Base-by-base conservation (phyloP, 2,329 filamentous ascomycete genomes). In the Exophiala sp. region DNA sequence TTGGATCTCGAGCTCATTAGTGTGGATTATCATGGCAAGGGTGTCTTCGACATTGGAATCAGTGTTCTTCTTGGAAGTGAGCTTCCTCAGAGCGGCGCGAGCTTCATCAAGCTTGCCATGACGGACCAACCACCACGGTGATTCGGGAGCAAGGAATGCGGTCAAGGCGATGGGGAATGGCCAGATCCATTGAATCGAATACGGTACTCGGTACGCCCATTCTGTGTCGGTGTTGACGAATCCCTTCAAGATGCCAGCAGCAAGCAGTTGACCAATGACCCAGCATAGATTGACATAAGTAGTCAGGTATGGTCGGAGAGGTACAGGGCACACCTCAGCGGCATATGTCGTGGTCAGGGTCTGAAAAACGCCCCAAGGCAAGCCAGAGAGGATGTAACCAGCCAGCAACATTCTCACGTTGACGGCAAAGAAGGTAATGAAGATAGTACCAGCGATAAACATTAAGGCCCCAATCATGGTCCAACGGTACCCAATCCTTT, bases 51-150 rank as follows among this genome's bases (percentile, higher is more conserved):
- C 56, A 35, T 67, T 63, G 55, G 68, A 68, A 9, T 55, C 47
- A 3, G 62, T 57, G 3, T 64, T 58, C 57, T 62, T 61, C 34
- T 60, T 58, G 2, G 59, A 72, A 5, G 80, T 79, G 52, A 85
- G 60, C 54, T 72, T 67, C 50, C 66, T 60, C 34, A 74, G 62
- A 6, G 71, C 63, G 44, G 67, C 69, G 58, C 76, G 78, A 35
- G 77, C 77, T 44, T 78, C 71, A n/a, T 75, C 69, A 1, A 71
- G 69, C 16, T 70, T 71, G 3, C 74, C 75, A 53, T 71, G 74
- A 14, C 76, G 69, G 20, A 79, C 74, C n/a, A 78, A 66, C 76
- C 76, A 79, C 76, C 75, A 78, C 2, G 79, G 79, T 0, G 72
- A 76, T 65, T 81, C 73, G 12, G 77, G 77, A 12, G 63, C 63